Evolutionary conservation across 164 flowering plant genomes (phyloP).

Genomic region (Magnolia sinica): DNA sequence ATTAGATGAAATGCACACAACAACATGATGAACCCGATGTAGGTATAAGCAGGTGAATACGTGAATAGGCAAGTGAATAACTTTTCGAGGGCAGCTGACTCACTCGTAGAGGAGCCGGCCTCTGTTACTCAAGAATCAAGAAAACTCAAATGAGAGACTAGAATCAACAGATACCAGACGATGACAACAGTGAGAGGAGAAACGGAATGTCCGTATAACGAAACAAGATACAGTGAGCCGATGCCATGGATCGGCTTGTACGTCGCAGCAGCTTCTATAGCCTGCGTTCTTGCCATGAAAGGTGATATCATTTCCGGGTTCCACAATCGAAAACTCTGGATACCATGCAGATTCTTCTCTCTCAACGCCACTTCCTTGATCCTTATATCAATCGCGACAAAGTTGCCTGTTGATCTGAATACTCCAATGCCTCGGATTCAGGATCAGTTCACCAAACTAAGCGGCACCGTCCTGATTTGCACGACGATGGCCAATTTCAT

Average conservation of each 20-base stretch:
- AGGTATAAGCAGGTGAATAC: no score
- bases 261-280: slow-evolving; percentile 51
- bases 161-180: no score
- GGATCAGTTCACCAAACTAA: slow-evolving; percentile 62
- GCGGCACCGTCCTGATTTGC: slow-evolving; percentile 41
- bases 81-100: no score
- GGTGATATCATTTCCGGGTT: background rate
- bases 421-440: slow-evolving; percentile 51
- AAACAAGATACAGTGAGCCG: background rate
- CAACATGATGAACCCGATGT: no score
- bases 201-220: background rate
- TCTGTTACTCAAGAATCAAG: no score
- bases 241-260: slow-evolving; percentile 32
- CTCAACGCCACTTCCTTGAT: slow-evolving; percentile 63
- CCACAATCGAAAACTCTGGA: slow-evolving; percentile 26
- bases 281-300: slow-evolving; percentile 48
- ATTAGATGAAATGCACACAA: no score
- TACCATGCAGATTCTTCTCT: slow-evolving; percentile 51
- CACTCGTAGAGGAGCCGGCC: no score
- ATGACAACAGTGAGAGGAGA: background rate
- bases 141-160: no score
- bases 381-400: slow-evolving; percentile 42
- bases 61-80: no score
- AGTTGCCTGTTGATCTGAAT: slow-evolving; percentile 61
- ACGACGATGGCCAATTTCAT: slow-evolving; percentile 51